These are phyloP conservation scores for Lasiodiplodia theobromae DNA, from an alignment of 2,329 filamentous ascomycete genomes.

Conservation along the genomic window DNA sequence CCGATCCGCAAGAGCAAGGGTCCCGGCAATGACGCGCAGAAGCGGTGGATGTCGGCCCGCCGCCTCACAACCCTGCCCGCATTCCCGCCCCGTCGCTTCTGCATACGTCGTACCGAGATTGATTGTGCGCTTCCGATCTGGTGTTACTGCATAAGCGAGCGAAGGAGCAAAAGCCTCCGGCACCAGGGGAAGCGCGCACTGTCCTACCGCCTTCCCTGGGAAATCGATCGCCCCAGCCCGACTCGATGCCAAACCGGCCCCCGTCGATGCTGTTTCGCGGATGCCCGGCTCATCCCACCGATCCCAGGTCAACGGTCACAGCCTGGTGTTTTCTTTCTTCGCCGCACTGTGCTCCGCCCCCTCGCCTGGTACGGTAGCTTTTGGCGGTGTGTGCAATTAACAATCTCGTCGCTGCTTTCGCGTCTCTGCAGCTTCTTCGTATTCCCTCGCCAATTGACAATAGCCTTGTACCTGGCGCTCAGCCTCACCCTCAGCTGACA, in stretches of 20 bases:
- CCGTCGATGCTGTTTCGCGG: slow-evolving; percentile 23
- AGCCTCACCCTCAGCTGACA: slow-evolving; percentile 20
- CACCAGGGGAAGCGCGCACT: slow-evolving; percentile 21
- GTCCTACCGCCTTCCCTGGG: slow-evolving; percentile 13
- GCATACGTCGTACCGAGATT: slow-evolving; percentile 28
- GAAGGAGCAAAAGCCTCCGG: slow-evolving; percentile 28
- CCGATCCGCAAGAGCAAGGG: slow-evolving; percentile 22
- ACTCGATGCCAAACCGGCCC: slow-evolving; percentile 10
- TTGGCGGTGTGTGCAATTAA: slow-evolving; percentile 27
- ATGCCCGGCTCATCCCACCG: slow-evolving; percentile 18
- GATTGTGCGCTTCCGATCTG: slow-evolving; percentile 28
- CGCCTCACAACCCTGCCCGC: slow-evolving; percentile 12
- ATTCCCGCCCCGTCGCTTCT: slow-evolving; percentile 27
- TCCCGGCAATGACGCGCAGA: slow-evolving; percentile 25
- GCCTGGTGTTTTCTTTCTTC: slow-evolving; percentile 3
- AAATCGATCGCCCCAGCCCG: slow-evolving; percentile 14
- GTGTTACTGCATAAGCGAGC: slow-evolving; percentile 27
- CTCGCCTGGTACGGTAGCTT: not conserved
- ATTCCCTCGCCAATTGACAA: not conserved
- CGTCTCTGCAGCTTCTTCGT: slow-evolving; percentile 18
- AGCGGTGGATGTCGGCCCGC: slow-evolving; percentile 23
- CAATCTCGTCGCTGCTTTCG: slow-evolving; percentile 22
- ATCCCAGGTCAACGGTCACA: not conserved
- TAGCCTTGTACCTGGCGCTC: slow-evolving; percentile 3
- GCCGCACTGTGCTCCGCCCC: not conserved